phyloP scores from a whole-genome alignment of 1,284 basidiomycete species.

The Pascua sp. region DNA sequence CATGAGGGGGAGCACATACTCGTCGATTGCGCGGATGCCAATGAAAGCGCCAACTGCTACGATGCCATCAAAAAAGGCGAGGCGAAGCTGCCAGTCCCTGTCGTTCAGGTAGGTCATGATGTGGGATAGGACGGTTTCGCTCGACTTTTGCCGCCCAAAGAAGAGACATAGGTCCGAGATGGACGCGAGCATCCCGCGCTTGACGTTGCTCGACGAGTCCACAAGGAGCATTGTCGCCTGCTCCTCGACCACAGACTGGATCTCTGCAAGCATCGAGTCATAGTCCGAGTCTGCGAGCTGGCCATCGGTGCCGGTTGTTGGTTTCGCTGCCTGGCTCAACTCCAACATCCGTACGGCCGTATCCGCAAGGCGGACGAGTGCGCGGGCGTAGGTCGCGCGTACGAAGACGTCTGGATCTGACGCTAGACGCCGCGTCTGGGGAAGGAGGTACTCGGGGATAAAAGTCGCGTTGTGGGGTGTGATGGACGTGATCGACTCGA shows the following conservation, averaged over 20 bases:
- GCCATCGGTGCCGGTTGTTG: constrained; percentile 54
- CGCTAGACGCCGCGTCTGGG: constrained; percentile 76
- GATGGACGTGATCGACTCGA: constrained; percentile 79
- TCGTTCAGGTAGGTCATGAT: constrained; percentile 99
- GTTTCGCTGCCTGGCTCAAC: constrained; percentile 81
- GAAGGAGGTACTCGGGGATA: constrained; percentile 92
- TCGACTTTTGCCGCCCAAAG: constrained; percentile 85
- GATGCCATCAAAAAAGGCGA: constrained; percentile 92
- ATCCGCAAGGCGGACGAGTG: constrained; percentile 77
- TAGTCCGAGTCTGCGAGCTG: constrained; percentile 80
- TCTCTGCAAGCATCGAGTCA: constrained; percentile 75
- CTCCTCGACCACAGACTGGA: constrained; percentile 82
- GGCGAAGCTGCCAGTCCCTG: constrained; percentile 82
- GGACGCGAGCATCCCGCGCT: constrained; percentile 60
- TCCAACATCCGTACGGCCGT: constrained; percentile 70
- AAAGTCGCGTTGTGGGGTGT: constrained; percentile 81
- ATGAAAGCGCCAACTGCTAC: constrained; percentile 91
- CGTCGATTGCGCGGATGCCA: constrained; percentile 69
- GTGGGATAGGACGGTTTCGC: constrained; percentile 90
- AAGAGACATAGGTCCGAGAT: constrained; percentile 88
- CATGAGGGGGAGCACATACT: constrained; percentile 87
- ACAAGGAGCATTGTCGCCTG: constrained; percentile 69
- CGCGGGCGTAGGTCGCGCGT: constrained; percentile 81
- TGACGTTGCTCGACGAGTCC: constrained; percentile 56
- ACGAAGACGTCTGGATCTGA: constrained; percentile 84